Evolutionary conservation across 495 filamentous ascomycete species (phyloP).

Genomic region (Zalerion maritima): DNA sequence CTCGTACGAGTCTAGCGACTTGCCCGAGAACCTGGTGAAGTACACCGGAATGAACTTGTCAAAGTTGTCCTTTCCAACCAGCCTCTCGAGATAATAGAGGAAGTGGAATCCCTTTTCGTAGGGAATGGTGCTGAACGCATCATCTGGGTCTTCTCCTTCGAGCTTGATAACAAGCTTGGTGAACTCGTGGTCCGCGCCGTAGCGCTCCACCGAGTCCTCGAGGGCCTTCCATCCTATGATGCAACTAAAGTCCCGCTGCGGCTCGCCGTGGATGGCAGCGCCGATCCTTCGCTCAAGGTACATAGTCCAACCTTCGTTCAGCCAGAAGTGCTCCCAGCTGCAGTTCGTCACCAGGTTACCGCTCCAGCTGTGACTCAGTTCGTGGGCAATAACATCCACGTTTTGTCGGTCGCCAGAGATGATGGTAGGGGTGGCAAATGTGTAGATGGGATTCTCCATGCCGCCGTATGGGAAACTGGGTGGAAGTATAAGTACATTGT

Average conservation of each 20-base stretch:
- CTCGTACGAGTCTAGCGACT: slow-evolving; percentile 80
- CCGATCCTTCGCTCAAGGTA: slow-evolving; percentile 77
- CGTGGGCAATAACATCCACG: slow-evolving; percentile 92
- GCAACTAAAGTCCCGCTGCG: slow-evolving; percentile 80
- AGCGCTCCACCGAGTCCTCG: slow-evolving; percentile 60
- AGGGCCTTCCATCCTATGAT: slow-evolving; percentile 68
- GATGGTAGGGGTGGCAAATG: slow-evolving; percentile 85
- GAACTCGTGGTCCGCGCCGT: slow-evolving; percentile 73
- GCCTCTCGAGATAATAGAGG: slow-evolving; percentile 68
- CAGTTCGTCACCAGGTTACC: slow-evolving; percentile 84
- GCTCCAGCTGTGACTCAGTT: slow-evolving; percentile 82
- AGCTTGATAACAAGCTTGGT: slow-evolving; percentile 80
- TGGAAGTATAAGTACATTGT: slow-evolving; percentile 84
- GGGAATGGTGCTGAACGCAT: slow-evolving; percentile 80
- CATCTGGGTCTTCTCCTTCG: slow-evolving; percentile 84
- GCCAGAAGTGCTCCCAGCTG: slow-evolving; percentile 95
- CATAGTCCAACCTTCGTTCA: slow-evolving; percentile 93
- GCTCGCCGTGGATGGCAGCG: slow-evolving; percentile 55
- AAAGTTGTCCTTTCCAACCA: slow-evolving; percentile 75
- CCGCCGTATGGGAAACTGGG: slow-evolving; percentile 81
- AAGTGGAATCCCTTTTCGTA: slow-evolving; percentile 51
- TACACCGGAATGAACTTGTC: slow-evolving; percentile 92
- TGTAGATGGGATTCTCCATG: slow-evolving; percentile 93
- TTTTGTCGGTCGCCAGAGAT: slow-evolving; percentile 88
- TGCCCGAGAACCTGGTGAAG: slow-evolving; percentile 64